A percentile compares a stretch with the other conserved stretches of the same genome.
These are phyloP conservation scores for Begonia peltatifolia DNA, from an alignment of 306 rosid genomes.

Conservation along the genomic window DNA sequence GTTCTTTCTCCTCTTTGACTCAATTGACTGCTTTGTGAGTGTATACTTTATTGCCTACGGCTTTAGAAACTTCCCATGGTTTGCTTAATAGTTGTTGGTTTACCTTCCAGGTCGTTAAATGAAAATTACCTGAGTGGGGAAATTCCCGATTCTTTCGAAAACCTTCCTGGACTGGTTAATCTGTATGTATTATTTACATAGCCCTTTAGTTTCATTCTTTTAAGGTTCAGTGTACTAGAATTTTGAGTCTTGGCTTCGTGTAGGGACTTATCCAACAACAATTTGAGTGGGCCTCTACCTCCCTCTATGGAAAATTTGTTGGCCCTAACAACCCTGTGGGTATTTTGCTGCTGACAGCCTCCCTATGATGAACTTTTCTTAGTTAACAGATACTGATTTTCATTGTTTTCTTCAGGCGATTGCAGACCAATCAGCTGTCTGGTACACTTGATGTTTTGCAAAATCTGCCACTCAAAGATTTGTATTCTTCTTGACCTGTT, in stretches of 20 bases:
- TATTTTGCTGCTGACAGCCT: slow-evolving; percentile 11
- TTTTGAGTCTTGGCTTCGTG: slow-evolving; percentile 12
- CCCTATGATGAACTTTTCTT: not conserved
- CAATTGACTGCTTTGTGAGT: slow-evolving; percentile 56
- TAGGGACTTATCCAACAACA: slow-evolving; percentile 82
- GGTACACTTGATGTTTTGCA: slow-evolving; percentile 66
- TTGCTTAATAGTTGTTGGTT: slow-evolving; percentile 1
- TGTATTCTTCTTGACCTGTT: slow-evolving; percentile 43
- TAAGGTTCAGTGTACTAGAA: slow-evolving; percentile 3
- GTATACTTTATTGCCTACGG: not conserved
- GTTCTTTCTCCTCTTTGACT: slow-evolving; percentile 43
- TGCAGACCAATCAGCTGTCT: slow-evolving; percentile 68
- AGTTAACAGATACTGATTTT: slow-evolving; percentile 15
- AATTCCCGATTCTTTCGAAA: slow-evolving; percentile 60
- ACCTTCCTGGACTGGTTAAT: slow-evolving; percentile 45
- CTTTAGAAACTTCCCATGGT: not conserved
- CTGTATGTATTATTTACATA: slow-evolving; percentile 36
- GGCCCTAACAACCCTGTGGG: slow-evolving; percentile 75
- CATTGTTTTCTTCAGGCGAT: slow-evolving; percentile 34
- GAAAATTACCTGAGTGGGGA: slow-evolving; percentile 59
- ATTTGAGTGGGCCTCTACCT: slow-evolving; percentile 73
- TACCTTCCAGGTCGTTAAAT: slow-evolving; percentile 69
- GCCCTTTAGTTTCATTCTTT: not conserved
- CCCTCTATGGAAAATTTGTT: slow-evolving; percentile 42
- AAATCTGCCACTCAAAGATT: slow-evolving; percentile 61